Evolutionary conservation across 2,329 filamentous ascomycete species (phyloP).

Genomic region (Phialemoniopsis sp.): DNA sequence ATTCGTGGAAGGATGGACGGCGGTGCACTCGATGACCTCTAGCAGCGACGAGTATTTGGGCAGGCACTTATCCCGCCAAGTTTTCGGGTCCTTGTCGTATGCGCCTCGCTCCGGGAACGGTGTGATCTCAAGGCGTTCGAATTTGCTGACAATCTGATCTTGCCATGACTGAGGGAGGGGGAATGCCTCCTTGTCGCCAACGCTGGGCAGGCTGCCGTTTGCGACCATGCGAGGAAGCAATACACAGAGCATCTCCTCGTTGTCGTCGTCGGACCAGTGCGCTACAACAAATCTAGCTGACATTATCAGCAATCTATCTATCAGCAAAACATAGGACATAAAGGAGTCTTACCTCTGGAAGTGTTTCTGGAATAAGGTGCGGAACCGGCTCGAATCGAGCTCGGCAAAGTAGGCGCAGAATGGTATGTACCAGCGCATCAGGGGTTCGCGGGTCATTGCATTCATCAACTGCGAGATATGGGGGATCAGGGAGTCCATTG

Average conservation of each 20-base stretch:
- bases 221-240: conserved; percentile 63
- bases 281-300: conserved; percentile 63
- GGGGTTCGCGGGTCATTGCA: conserved; percentile 57
- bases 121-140: conserved; percentile 59
- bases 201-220: conserved; percentile 47
- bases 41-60: conserved; percentile 66
- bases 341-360: conserved; percentile 66
- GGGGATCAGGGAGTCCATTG: conserved; percentile 75
- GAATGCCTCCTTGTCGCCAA: conserved; percentile 48
- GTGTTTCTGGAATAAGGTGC: conserved; percentile 70
- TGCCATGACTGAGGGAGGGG: conserved; percentile 66
- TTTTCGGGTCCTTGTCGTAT: conserved; percentile 57
- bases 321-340: neutral
- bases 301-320: conserved; percentile 11
- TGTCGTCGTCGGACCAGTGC: conserved; percentile 63
- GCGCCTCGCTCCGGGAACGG: conserved; percentile 61
- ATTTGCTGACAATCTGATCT: conserved; percentile 65
- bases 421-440: conserved; percentile 71
- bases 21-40: conserved; percentile 56
- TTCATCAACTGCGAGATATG: conserved; percentile 63
- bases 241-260: conserved; percentile 67
- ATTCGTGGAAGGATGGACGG: conserved; percentile 62
- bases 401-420: conserved; percentile 82
- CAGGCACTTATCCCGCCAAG: conserved; percentile 59
- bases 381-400: conserved; percentile 70